Percentiles rank a stretch among this genome's conserved stretches.
Evolutionary conservation across 208 protist genomes (phyloP).

Genomic region (Blastocrithidia nonstop): DNA sequence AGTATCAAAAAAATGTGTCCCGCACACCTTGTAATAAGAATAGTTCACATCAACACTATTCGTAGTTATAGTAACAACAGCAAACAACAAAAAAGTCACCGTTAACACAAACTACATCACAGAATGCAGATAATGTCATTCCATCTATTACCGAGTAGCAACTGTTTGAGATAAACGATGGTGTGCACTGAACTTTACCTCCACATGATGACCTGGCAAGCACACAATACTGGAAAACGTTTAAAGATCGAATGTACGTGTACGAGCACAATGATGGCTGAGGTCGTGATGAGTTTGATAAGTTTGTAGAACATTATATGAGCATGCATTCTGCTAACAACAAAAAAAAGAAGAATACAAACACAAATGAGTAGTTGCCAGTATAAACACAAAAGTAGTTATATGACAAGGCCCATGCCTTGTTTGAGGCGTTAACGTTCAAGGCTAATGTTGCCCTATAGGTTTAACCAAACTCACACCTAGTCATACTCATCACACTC

Average conservation of each 20-base stretch:
- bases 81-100: neutral
- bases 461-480: conserved; percentile 24
- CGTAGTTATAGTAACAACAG: too few relatives aligned
- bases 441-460: conserved; percentile 42
- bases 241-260: conserved; percentile 45
- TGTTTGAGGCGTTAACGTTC: conserved; percentile 34
- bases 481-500: conserved; percentile 49
- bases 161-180: conserved; percentile 79
- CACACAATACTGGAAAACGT: conserved; percentile 35
- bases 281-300: conserved; percentile 12
- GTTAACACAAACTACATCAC: conserved; percentile 2
- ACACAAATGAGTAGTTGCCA: conserved; percentile 1
- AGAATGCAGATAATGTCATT: too few relatives aligned
- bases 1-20: too few relatives aligned
- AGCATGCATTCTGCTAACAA: too few relatives aligned
- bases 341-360: conserved; percentile 5
- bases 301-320: too few relatives aligned
- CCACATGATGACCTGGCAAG: conserved; percentile 46
- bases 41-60: too few relatives aligned
- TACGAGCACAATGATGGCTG: conserved; percentile 31
- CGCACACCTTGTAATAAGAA: too few relatives aligned
- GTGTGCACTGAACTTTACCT: conserved; percentile 42
- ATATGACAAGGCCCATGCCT: conserved; percentile 9
- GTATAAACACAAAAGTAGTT: conserved; percentile 10
- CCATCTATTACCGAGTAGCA: conserved; percentile 41